Percentiles rank a stretch among this genome's conserved stretches.
These are phyloP conservation scores for Rhexocercosporidium sp. DNA, from an alignment of 2,329 filamentous ascomycete species.

Conservation along the genomic window DNA sequence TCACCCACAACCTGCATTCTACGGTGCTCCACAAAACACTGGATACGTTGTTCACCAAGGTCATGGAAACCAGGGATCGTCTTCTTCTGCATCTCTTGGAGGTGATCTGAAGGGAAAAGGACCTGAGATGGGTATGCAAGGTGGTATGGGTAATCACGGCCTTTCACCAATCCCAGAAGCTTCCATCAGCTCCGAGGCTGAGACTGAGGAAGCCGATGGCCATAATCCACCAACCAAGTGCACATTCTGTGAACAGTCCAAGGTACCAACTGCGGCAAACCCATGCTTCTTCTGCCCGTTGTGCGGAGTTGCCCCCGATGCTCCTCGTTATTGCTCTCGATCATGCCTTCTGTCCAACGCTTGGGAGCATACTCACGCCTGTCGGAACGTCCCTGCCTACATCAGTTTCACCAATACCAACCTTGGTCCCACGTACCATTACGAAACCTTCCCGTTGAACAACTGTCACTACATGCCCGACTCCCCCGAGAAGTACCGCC, in stretches of 20 bases:
- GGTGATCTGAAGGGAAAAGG: slow-evolving; percentile 7
- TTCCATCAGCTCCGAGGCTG: slow-evolving; percentile 1
- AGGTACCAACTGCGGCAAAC: slow-evolving; percentile 9
- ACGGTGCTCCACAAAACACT: neutral
- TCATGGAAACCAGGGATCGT: neutral
- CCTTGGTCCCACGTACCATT: slow-evolving; percentile 13
- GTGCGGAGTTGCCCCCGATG: slow-evolving; percentile 26
- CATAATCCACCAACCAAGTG: slow-evolving; percentile 13
- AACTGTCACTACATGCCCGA: neutral
- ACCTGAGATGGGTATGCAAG: neutral
- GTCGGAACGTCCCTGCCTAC: slow-evolving; percentile 22
- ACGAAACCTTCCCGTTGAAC: slow-evolving; percentile 20
- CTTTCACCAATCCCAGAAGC: slow-evolving; percentile 5
- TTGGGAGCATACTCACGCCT: slow-evolving; percentile 29
- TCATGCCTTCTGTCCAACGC: slow-evolving; percentile 37
- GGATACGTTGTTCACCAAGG: neutral
- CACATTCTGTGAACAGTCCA: slow-evolving; percentile 7
- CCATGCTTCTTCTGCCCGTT: slow-evolving; percentile 33
- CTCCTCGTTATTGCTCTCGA: slow-evolving; percentile 35
- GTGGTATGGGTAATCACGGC: neutral
- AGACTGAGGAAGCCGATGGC: neutral
- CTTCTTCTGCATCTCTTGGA: neutral
- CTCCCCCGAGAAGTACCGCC: slow-evolving; percentile 32
- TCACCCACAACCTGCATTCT: neutral
- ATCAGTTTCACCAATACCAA: neutral